Evolutionary conservation across 352 stramenopile genomes (phyloP), one percentile per base, ranked within the genome.

Genomic region (Phytophthora uliginosa): DNA sequence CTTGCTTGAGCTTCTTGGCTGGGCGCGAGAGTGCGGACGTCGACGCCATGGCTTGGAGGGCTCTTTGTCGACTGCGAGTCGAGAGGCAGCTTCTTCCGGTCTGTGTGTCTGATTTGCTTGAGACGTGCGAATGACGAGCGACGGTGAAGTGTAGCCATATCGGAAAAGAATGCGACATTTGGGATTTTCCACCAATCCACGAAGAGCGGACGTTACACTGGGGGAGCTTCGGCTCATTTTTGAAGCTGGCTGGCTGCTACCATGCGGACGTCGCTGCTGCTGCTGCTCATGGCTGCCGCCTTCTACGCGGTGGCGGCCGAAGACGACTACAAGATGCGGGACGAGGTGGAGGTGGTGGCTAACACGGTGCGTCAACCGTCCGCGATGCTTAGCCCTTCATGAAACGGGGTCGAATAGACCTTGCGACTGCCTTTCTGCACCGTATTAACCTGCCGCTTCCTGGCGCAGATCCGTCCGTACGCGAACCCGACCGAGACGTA

Each of bases 401-500:
- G 2, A 8, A 31, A 31, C 28, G 28, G 28, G 28, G 4, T 7
- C 28, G 28, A 31, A 31, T 31, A 7, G 28, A 31, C 28, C 28
- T 31, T 31, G 3, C 28, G 28, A 31, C 28, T 31, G 28, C 28
- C 28, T 31, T 31, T 31, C 28, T 31, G 28, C 28, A 1, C 28
- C 4, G 4, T 8, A 31, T 31, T 31, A 31, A 31, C 28, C 28
- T 8, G 28, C 4, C 28, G 4, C 28, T 31, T 31, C 28, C 28
- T 31, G 28, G n/a, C 13, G 52, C 51, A 90, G 80, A 78, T 91
- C 54, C 97, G 96, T 18, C 97, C 98, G 36, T 99, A 99, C 67
- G 98, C 98, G 54, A 99, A 99, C 83, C 98, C 97, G 22, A 98
- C 94, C 3, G 98, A 99, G 79, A 99, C 97, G 57, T 99, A 99